Percentiles rank a stretch among this genome's conserved stretches.
phyloP scores from a whole-genome alignment of 2,329 filamentous ascomycete genomes.

The Neocatenulostroma microsporum region DNA sequence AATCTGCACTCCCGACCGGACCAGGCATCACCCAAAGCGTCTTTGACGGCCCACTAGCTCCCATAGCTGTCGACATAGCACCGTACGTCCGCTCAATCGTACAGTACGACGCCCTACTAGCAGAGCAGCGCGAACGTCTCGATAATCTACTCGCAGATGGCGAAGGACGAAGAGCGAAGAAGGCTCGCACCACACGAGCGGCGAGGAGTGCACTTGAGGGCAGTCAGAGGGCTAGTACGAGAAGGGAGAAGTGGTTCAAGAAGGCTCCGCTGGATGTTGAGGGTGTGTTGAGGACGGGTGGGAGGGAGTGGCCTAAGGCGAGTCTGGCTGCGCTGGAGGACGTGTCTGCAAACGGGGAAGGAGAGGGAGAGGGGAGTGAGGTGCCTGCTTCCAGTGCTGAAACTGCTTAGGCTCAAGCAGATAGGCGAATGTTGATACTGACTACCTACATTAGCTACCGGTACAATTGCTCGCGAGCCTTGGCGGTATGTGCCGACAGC shows the following conservation, averaged over 20 bases:
- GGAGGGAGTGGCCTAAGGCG: constrained; percentile 31
- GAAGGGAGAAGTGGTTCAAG: constrained; percentile 66
- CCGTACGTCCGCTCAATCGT: constrained; percentile 87
- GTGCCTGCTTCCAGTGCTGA: too few species aligned
- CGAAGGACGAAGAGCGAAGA: constrained; percentile 43
- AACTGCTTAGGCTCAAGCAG: too few species aligned
- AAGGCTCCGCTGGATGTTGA: constrained; percentile 52
- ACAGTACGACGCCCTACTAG: constrained; percentile 62
- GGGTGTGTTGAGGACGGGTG: constrained; percentile 57
- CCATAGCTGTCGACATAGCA: constrained; percentile 69
- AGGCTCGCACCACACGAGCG: constrained; percentile 63
- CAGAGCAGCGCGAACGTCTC: constrained; percentile 57
- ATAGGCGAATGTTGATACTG: too few species aligned
- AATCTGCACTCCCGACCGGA: constrained; percentile 27
- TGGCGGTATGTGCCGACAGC: too few species aligned
- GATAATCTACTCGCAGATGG: constrained; percentile 57
- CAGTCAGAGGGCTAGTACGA: constrained; percentile 55
- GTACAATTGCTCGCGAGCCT: too few species aligned
- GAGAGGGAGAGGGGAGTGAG: too few species aligned
- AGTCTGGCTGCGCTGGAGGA: too few species aligned
- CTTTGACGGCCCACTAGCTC: constrained; percentile 62
- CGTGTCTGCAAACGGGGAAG: too few species aligned
- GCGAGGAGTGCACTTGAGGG: constrained; percentile 68
- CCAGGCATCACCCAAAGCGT: constrained; percentile 57
- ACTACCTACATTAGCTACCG: too few species aligned